A percentile compares a stretch with the other conserved stretches of the same genome.
Evolutionary conservation across 306 rosid genomes (phyloP).

Genomic region (Medicago truncatula): DNA sequence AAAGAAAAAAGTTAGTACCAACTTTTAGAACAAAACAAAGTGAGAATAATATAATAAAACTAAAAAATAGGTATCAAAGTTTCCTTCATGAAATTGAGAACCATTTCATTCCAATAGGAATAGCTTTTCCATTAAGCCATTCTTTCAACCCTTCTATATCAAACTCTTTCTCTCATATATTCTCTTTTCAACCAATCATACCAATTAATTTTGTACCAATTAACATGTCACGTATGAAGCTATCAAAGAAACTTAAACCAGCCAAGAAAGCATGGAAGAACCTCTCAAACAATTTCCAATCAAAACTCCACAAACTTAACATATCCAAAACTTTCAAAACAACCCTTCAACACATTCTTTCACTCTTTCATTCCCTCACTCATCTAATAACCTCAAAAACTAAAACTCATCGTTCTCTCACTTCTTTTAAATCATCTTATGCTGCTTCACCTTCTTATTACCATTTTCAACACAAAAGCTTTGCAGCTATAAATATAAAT

Average conservation of each 20-base stretch:
- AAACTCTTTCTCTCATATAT: conserved; percentile 21
- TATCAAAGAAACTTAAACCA: conserved; percentile 59
- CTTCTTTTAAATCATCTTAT: conserved; percentile 30
- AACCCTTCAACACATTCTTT: conserved; percentile 49
- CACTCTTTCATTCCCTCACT: conserved; percentile 42
- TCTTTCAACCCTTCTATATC: conserved; percentile 26
- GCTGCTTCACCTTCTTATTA: conserved; percentile 35
- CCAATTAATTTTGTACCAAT: conserved; percentile 2
- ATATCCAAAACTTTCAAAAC: conserved; percentile 48
- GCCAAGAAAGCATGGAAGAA: conserved; percentile 70
- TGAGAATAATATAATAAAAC: conserved; percentile 39
- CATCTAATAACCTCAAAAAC: conserved; percentile 48
- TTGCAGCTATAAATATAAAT: conserved; percentile 65
- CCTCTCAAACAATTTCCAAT: conserved; percentile 44
- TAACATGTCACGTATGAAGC: conserved; percentile 49
- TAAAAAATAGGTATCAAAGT: conserved; percentile 38
- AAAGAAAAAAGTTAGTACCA: neutral
- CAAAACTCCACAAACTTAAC: conserved; percentile 56
- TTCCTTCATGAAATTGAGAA: conserved; percentile 49
- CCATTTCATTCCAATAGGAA: conserved; percentile 13
- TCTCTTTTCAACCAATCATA: conserved; percentile 1
- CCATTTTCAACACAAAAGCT: conserved; percentile 38
- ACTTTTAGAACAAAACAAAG: conserved; percentile 23
- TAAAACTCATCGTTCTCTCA: conserved; percentile 45
- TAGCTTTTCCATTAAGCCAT: conserved; percentile 16